Evolutionary conservation across 2,329 filamentous ascomycete genomes (phyloP), one percentile per base, ranked within the genome.

Genomic region (Venturia effusa): DNA sequence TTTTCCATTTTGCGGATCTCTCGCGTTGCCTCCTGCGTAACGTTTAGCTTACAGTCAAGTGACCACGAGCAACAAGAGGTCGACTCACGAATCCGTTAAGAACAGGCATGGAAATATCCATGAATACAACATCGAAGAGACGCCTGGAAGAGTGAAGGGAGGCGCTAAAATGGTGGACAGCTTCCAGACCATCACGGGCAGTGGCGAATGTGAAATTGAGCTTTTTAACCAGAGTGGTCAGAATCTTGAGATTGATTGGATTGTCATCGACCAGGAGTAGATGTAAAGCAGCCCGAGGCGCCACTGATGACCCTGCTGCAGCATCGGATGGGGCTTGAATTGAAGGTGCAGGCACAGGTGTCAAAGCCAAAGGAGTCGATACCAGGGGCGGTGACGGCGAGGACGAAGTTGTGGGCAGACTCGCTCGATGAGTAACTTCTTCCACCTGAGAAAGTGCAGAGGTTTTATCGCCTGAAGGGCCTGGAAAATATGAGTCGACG

Each of bases 21-120:
- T 11, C 75, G 73, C 10, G 81, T 83, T 0, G 79, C 75, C 24
- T 78, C 43, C 43, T 48, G n/a, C 11, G 43, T 24, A 2, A 2
- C 8, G 19, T 6, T 48, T 10, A 48, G 43, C 43, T 22, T 48
- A 22, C 8, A 24, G 13, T 24, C 6, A 22, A 45, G 7, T 4
- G 19, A 8, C 8, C 8, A n/a, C n/a, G 8, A 24, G 1, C 43
- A 22, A 8, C 8, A 3, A 78, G 17, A 8, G n/a, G n/a, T 48
- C 6, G 19, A 48, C 43, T 48, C 24, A 48, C 59, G 27, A 82
- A 72, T 0, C 80, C 80, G 66, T 84, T 78, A 67, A 84, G 78
- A 4, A 83, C 73, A 0, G 82, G 82, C 83, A 84, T 84, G 70
- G 76, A 79, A 7, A 83, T 77, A 66, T 84, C 82, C 77, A 80